phyloP scores from a whole-genome alignment of 495 filamentous ascomycete species.

The Pseudoneurospora amorphoporcata region DNA sequence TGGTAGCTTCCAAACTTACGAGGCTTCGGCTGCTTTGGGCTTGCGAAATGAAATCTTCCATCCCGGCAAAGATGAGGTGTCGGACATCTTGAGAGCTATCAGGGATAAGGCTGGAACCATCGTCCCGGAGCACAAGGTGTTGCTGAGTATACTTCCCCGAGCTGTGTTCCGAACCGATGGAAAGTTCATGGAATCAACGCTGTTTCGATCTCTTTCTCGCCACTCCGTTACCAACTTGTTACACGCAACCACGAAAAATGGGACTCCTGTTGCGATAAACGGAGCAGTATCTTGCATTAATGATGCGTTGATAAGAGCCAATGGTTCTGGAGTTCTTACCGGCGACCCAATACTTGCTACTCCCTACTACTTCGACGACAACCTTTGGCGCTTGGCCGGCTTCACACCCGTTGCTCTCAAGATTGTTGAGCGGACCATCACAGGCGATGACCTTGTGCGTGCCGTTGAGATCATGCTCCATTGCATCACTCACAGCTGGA shows the following conservation, averaged over 20 bases:
- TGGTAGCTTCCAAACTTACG: constrained; percentile 93
- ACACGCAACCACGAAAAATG: constrained; percentile 58
- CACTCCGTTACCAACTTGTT: constrained; percentile 62
- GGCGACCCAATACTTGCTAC: constrained; percentile 75
- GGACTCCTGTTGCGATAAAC: constrained; percentile 77
- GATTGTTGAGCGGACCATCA: constrained; percentile 64
- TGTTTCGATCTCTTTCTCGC: constrained; percentile 67
- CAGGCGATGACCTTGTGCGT: constrained; percentile 56
- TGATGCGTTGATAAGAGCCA: constrained; percentile 65
- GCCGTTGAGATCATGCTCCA: constrained; percentile 77
- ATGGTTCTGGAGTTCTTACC: constrained; percentile 70
- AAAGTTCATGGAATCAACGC: constrained; percentile 58
- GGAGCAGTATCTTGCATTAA: constrained; percentile 81
- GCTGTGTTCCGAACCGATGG: constrained; percentile 71
- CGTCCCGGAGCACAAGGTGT: constrained; percentile 69
- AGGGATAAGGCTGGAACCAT: constrained; percentile 69
- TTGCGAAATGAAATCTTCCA: constrained; percentile 86
- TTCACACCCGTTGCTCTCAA: constrained; percentile 77
- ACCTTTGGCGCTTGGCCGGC: constrained; percentile 83
- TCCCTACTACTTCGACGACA: constrained; percentile 78
- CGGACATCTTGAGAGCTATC: constrained; percentile 84
- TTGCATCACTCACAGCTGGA: constrained; percentile 79
- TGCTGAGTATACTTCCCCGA: constrained; percentile 73
- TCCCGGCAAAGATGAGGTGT: constrained; percentile 81
- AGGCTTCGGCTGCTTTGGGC: constrained; percentile 83